Percentiles rank a stretch among this genome's conserved stretches.
phyloP scores from a whole-genome alignment of 164 flowering plant species.

The Vitis labrusca region DNA sequence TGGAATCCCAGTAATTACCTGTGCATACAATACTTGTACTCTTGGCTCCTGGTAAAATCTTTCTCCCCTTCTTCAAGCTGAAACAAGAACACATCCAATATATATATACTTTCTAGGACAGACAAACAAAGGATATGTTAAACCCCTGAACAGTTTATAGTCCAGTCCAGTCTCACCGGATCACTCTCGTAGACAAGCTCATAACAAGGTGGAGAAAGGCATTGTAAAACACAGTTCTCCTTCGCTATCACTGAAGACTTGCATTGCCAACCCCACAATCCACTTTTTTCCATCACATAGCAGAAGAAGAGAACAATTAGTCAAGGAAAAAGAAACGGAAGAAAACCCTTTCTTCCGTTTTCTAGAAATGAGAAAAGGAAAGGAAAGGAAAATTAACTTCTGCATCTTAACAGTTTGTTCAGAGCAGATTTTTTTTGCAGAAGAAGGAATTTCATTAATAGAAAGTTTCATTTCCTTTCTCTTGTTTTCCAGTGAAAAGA shows the following conservation, averaged over 20 bases:
- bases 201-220: slow-evolving; percentile 77
- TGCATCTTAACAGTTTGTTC: no score
- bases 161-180: slow-evolving; percentile 53
- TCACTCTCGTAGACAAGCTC: slow-evolving; percentile 76
- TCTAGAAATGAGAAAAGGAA: background rate
- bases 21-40: slow-evolving; percentile 86
- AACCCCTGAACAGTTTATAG: background rate
- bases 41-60: slow-evolving; percentile 73
- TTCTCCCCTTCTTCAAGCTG: slow-evolving; percentile 98
- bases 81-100: background rate
- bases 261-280: slow-evolving; percentile 84
- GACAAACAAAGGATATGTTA: background rate
- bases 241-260: slow-evolving; percentile 66
- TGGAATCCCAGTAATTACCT: slow-evolving; percentile 40
- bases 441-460: no score
- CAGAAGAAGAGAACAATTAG: background rate
- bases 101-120: background rate
- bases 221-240: slow-evolving; percentile 89
- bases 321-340: background rate
- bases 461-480: no score
- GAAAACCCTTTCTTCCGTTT: background rate
- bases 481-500: no score
- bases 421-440: no score
- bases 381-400: no score
- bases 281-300: slow-evolving; percentile 37